Base-by-base conservation (phyloP, 306 rosid species). In the Amphicarpaea edgeworthii region DNA sequence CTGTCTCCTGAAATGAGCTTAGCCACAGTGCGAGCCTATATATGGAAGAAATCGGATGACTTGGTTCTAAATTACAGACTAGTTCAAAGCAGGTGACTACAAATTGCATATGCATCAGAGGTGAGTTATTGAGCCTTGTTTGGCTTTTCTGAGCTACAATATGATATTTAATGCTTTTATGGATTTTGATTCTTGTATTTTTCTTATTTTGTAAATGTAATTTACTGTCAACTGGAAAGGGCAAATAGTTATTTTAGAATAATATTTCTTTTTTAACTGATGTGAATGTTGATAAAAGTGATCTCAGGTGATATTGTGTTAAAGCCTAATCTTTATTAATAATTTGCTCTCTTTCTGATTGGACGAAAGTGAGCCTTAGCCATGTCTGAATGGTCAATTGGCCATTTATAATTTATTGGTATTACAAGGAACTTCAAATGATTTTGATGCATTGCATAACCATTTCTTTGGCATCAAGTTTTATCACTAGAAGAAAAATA, bases 21-120 rank as follows among this genome's bases (percentile, higher is more conserved):
- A 83, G 97, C 92, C 64, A 90, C 97, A 28, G 97, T 88, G 63
- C 86, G 96, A 70, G 85, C 90, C 77, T 93, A 90, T 78, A 71
- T 93, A 59, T 93, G 97, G 96, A 93, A 90, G 91, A 93, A 87
- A 84, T 14, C 88, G 3, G 97, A 93, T 24, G 97, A 93, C 77
- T 80, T 93, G 47, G 55, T 90, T 81, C 93, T 93, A 78, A 87
- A 93, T 78, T 93, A 90, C 80, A 87, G 90, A 86, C 82, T 88
- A 79, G 70, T 85, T 78, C 93, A 88, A 81, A 85, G 92, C 74
- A 87, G 86, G 85, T 92, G 93, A 90, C 55, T 46, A 64, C 58
- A 34, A 50, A 70, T 20, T 68, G 77, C 43, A 47, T 34, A 9
- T 63, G 42, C 50, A 2, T 68, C 55, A 49, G 75, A 81, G 77